phyloP scores from a whole-genome alignment of 108 stramenopile genomes.

The Nitzschia inconspicua region DNA sequence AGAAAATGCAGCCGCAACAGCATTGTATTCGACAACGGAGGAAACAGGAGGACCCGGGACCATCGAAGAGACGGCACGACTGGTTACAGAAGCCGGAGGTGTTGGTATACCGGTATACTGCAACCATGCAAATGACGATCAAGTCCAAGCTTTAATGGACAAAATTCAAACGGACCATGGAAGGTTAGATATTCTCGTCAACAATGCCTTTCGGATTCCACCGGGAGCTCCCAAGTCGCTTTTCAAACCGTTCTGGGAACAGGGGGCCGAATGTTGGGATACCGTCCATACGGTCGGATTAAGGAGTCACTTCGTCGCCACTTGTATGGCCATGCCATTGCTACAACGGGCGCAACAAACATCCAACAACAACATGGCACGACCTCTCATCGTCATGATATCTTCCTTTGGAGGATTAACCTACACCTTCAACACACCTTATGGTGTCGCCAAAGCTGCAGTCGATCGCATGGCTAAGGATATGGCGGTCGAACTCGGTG shows the following conservation, averaged over 20 bases:
- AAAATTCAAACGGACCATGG: conserved; percentile 42
- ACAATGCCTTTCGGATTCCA: conserved; percentile 59
- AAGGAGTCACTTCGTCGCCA: conserved; percentile 56
- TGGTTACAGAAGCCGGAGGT: conserved; percentile 40
- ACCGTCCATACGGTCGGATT: conserved; percentile 65
- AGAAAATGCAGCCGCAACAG: too few relatives aligned
- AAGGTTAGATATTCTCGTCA: conserved; percentile 68
- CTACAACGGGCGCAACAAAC: conserved; percentile 4
- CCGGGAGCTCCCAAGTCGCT: conserved; percentile 27
- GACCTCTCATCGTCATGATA: conserved; percentile 65
- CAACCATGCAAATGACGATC: conserved; percentile 47
- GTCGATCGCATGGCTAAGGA: conserved; percentile 79
- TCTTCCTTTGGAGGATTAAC: conserved; percentile 72
- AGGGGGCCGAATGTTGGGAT: conserved; percentile 73
- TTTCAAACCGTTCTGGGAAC: conserved; percentile 75
- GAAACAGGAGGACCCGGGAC: conserved; percentile 39
- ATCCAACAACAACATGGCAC: conserved; percentile 5
- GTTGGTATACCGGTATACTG: conserved; percentile 47
- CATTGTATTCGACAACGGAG: not conserved
- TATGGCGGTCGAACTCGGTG: conserved; percentile 70
- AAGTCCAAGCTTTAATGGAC: conserved; percentile 37
- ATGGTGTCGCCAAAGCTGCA: conserved; percentile 89
- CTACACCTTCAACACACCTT: conserved; percentile 90
- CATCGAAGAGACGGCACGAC: conserved; percentile 54
- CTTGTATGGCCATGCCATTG: conserved; percentile 61